Base-by-base conservation (phyloP, 179 eudicot species). In the Spinacia oleracea region DNA sequence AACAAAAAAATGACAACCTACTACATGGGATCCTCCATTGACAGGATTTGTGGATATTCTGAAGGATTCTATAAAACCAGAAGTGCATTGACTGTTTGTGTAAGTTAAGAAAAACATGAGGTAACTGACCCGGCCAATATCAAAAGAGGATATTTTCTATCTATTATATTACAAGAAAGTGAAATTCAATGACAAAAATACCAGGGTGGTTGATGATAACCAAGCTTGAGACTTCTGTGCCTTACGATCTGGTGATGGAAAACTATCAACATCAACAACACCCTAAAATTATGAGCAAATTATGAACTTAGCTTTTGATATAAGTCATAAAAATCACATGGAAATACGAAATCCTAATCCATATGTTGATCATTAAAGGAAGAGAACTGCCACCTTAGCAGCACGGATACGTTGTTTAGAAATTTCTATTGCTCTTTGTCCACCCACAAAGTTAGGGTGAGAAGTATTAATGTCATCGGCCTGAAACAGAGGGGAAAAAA, bases 401-500 rank as follows among this genome's bases (percentile, higher is more conserved):
- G 68, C 34, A 50, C 35, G 58, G 45, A 74, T 63, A 29, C 74
- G 81, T 48, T 76, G 77, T 40, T 79, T 81, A 42, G 87, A 80
- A 31, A 74, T 21, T 75, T 81, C 84, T 70, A 84, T 83, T 74
- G 87, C 87, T 76, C 64, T 75, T 31, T 80, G 81, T 67, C 82
- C 86, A 58, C 86, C 86, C 63, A 84, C 46, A 72, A 84, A 84
- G 53, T 76, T 78, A 56, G 82, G 84, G 68, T 84, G 87, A 48
- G 84, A 84, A 50, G 84, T 84, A 40, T 84, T 84, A 42, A 84
- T 84, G 72, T 78, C 83, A 53, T 84, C 86, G 50, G 80, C 80
- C 82, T 81, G 72, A 45, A 75, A 63, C 25, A 42, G 60, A 78
- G 59, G 65, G 59, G 65, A 76, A 11, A 35, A 20, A 35, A 18